Evolutionary conservation across 1,284 basidiomycete species (phyloP), one percentile per base, ranked within the genome.

Genomic region (Abortiporus biennis): DNA sequence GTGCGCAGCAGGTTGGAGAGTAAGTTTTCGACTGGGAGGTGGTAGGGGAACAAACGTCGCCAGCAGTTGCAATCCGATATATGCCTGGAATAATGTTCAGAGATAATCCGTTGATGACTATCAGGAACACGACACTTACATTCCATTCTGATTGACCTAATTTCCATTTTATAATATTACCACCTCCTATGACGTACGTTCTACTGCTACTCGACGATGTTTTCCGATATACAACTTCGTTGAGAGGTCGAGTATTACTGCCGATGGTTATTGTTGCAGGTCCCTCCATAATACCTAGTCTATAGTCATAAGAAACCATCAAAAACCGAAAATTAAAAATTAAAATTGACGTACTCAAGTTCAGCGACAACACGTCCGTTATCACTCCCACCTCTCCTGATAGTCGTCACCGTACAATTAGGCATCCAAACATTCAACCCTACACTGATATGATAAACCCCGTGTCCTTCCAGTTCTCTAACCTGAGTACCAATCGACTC

Each of bases 351-450:
- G 51, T 40, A 58, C 57, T 59, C 54, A n/a, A 59, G 46, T 36
- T 50, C 47, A 8, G 56, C 57, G 22, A 59, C 45, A 5, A 53
- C 21, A 15, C 48, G 44, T 4, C 54, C 57, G 15, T 51, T 49
- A 22, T 51, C 53, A 13, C 32, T 37, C 36, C 43, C 5, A 8
- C 54, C 55, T 31, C 56, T 44, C 33, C 56, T 40, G 11, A 59
- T 43, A 16, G 39, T 55, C 20, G 56, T 57, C 31, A 55, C 47
- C 16, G 43, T 48, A 21, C 43, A 46, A 29, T 42, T 51, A 16
- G 56, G 50, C 50, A 56, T 56, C 54, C 50, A 55, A 23, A 57
- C 48, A 24, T 59, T 54, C 20, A 55, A 47, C 12, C 54, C 53
- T 6, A 56, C 53, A n/a, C 52, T 51, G 30, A 59, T 42, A 38